Evolutionary conservation across 2,329 filamentous ascomycete genomes (phyloP).

Genomic region (Xylariaceae sp.): DNA sequence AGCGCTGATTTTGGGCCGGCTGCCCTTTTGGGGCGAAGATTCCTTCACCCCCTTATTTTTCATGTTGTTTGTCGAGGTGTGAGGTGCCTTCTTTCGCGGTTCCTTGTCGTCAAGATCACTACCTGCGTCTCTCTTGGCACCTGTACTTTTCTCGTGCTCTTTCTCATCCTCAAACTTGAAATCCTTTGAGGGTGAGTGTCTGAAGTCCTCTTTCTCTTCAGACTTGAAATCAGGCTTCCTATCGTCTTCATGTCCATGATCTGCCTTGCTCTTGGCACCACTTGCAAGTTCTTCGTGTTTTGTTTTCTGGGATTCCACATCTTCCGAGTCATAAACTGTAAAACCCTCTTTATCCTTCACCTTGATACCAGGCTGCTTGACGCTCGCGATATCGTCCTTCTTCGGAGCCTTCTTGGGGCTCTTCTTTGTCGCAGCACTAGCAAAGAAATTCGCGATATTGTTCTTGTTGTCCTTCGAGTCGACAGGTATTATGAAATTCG

Average conservation of each 20-base stretch:
- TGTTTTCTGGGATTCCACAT: slow-evolving; percentile 8
- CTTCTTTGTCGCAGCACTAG: slow-evolving; percentile 44
- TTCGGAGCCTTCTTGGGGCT: slow-evolving; percentile 6
- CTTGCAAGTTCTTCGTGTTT: slow-evolving; percentile 3
- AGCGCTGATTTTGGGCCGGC: slow-evolving; percentile 33
- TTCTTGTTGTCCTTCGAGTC: slow-evolving; percentile 83
- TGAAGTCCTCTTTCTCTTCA: slow-evolving; percentile 20
- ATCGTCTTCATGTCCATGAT: slow-evolving; percentile 10
- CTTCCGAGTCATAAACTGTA: slow-evolving; percentile 5
- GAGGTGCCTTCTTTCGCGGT: slow-evolving; percentile 23
- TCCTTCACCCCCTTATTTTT: background rate
- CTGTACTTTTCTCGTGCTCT: slow-evolving; percentile 7
- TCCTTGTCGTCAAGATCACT: slow-evolving; percentile 13
- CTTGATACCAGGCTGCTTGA: slow-evolving; percentile 14
- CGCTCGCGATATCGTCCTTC: background rate
- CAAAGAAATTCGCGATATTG: slow-evolving; percentile 93
- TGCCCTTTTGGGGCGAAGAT: slow-evolving; percentile 18
- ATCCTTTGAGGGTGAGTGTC: slow-evolving; percentile 6
- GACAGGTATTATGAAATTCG: slow-evolving; percentile 76
- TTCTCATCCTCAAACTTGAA: slow-evolving; percentile 7
- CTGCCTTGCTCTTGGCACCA: slow-evolving; percentile 25
- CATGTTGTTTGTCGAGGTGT: background rate
- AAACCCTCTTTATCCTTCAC: slow-evolving; percentile 21
- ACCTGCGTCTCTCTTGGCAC: slow-evolving; percentile 25
- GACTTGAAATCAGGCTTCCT: slow-evolving; percentile 17